These are phyloP conservation scores for Bipolaris victoriae DNA, from an alignment of 2,329 filamentous ascomycete species.

Conservation along the genomic window DNA sequence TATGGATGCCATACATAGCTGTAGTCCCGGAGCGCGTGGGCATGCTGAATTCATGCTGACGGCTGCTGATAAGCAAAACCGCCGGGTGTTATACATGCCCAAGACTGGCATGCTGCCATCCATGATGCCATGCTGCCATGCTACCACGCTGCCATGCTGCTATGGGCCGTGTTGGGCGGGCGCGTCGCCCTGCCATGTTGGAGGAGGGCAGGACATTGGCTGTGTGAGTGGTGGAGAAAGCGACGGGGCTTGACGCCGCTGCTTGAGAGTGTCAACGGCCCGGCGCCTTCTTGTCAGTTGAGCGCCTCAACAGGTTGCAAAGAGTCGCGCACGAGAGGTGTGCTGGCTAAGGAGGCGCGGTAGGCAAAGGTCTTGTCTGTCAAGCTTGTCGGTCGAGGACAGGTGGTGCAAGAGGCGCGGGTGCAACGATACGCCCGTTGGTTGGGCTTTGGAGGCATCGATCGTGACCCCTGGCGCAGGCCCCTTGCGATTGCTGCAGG, in stretches of 20 bases:
- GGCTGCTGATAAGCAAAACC: background rate
- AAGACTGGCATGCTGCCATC: background rate
- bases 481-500: background rate
- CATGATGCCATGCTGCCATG: background rate
- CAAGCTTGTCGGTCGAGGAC: too few species aligned
- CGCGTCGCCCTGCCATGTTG: slow-evolving; percentile 23
- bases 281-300: slow-evolving; percentile 11
- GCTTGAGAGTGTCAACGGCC: slow-evolving; percentile 13
- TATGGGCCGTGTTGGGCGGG: slow-evolving; percentile 12
- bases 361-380: too few species aligned
- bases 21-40: too few species aligned
- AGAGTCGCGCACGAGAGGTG: background rate
- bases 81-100: slow-evolving; percentile 4
- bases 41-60: too few species aligned
- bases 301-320: background rate
- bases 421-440: slow-evolving; percentile 12
- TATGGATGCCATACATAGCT: too few species aligned
- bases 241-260: slow-evolving; percentile 16
- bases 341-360: too few species aligned
- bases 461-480: background rate
- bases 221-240: slow-evolving; percentile 15
- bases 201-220: background rate
- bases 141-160: background rate
- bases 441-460: background rate
- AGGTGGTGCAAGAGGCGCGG: slow-evolving; percentile 22